Percentiles rank a stretch among this genome's conserved stretches.
phyloP scores from a whole-genome alignment of 2,329 filamentous ascomycete species.

The Penicillium vulpinum region DNA sequence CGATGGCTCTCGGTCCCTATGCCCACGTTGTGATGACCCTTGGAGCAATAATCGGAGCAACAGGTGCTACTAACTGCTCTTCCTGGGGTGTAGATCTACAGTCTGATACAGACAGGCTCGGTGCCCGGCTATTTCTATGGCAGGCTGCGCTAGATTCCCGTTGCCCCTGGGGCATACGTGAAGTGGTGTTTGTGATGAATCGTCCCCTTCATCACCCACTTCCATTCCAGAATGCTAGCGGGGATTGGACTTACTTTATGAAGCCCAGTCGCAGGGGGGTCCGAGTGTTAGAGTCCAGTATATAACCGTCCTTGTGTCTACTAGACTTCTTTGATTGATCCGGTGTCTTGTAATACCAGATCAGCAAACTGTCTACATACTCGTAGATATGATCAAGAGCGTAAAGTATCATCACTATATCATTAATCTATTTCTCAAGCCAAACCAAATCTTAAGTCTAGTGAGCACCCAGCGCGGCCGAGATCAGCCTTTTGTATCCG shows the following conservation, averaged over 20 bases:
- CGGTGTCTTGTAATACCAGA: too few relatives aligned
- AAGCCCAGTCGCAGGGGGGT: not conserved
- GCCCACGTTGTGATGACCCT: slow-evolving; percentile 28
- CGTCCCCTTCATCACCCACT: not conserved
- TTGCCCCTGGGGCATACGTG: not conserved
- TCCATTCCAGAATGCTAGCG: not conserved
- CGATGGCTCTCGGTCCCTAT: slow-evolving; percentile 21
- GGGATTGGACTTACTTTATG: not conserved
- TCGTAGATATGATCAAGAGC: not conserved
- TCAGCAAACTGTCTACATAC: slow-evolving; percentile 1
- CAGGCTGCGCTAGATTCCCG: not conserved
- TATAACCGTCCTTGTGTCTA: not conserved
- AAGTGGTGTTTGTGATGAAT: not conserved
- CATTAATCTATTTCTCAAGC: not conserved
- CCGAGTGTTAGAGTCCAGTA: not conserved
- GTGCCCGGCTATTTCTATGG: not conserved
- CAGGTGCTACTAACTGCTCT: slow-evolving; percentile 17
- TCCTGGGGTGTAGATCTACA: slow-evolving; percentile 15
- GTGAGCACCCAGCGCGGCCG: not conserved
- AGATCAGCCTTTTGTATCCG: not conserved
- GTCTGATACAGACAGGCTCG: slow-evolving; percentile 12
- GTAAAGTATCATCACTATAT: not conserved
- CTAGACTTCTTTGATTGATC: not conserved
- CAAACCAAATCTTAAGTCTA: not conserved
- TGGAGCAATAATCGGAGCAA: slow-evolving; percentile 19